Conservation (phyloP, 2,329 filamentous ascomycete species). For the Cercospora sp. region DNA sequence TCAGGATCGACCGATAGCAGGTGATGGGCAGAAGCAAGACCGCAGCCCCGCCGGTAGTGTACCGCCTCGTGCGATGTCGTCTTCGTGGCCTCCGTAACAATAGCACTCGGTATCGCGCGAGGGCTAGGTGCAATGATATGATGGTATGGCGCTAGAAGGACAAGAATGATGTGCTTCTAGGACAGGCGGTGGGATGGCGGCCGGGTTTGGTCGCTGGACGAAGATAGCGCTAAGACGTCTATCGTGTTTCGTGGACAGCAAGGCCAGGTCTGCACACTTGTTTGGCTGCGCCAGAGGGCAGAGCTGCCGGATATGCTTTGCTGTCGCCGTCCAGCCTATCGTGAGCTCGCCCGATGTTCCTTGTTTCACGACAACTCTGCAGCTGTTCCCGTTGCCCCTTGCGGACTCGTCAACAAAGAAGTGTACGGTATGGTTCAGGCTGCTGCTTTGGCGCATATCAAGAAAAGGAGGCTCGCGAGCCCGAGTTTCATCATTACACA, state of each 20-base stretch:
- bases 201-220: not conserved
- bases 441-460: not conserved
- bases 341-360: not conserved
- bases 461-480: not conserved
- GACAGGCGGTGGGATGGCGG: not conserved
- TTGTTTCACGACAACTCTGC: constrained; percentile 1
- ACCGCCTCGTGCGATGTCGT: not conserved
- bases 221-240: not conserved
- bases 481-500: not conserved
- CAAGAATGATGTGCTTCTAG: not conserved
- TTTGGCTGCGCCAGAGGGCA: too few relatives aligned
- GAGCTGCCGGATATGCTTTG: not conserved
- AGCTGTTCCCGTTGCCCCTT: not conserved
- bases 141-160: not conserved
- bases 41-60: not conserved
- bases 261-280: too few relatives aligned
- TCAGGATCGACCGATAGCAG: not conserved
- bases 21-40: not conserved
- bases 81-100: not conserved
- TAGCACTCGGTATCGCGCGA: too few relatives aligned
- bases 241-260: not conserved
- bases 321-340: not conserved
- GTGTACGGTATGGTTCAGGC: not conserved
- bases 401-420: not conserved
- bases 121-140: not conserved